Evolutionary conservation across 208 protist genomes (phyloP).

Genomic region (Trypanosoma mega): DNA sequence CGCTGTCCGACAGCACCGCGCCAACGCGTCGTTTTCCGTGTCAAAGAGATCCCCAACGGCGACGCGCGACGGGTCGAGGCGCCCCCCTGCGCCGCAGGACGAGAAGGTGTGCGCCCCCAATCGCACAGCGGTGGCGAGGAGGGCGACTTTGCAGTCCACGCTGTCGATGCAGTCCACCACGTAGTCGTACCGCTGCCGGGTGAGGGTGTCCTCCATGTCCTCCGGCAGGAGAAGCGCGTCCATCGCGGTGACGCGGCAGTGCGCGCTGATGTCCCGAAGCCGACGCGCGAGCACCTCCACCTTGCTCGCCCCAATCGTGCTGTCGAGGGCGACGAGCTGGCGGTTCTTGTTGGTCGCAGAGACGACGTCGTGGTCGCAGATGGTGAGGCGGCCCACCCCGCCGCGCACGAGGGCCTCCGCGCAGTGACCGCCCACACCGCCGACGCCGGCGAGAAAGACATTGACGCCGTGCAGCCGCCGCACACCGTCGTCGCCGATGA

Average conservation of each 20-base stretch:
- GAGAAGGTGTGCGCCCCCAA: constrained; percentile 63
- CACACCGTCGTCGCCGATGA: constrained; percentile 79
- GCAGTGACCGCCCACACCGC: constrained; percentile 88
- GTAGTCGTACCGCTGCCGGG: constrained; percentile 73
- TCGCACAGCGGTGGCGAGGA: constrained; percentile 61
- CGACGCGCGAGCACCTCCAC: constrained; percentile 71
- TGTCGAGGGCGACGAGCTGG: constrained; percentile 88
- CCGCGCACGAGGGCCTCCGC: constrained; percentile 84
- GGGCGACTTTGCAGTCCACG: constrained; percentile 82
- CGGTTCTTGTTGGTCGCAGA: constrained; percentile 89
- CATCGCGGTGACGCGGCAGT: constrained; percentile 66
- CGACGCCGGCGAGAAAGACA: constrained; percentile 81
- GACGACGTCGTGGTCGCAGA: constrained; percentile 90
- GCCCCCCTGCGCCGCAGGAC: constrained; percentile 83
- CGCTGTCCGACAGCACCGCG: constrained; percentile 57
- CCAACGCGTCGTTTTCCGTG: constrained; percentile 79
- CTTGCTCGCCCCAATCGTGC: constrained; percentile 86
- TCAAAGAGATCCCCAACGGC: constrained; percentile 67
- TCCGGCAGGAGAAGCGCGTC: constrained; percentile 68
- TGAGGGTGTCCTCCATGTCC: constrained; percentile 72
- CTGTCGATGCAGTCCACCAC: constrained; percentile 93
- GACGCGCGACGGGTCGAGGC: constrained; percentile 69
- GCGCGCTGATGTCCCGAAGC: constrained; percentile 76
- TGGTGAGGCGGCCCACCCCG: constrained; percentile 85
- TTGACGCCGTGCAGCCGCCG: constrained; percentile 50